Evolutionary conservation across 805 yeast genomes (phyloP).

Genomic region (Nakazawaea pomicola): DNA sequence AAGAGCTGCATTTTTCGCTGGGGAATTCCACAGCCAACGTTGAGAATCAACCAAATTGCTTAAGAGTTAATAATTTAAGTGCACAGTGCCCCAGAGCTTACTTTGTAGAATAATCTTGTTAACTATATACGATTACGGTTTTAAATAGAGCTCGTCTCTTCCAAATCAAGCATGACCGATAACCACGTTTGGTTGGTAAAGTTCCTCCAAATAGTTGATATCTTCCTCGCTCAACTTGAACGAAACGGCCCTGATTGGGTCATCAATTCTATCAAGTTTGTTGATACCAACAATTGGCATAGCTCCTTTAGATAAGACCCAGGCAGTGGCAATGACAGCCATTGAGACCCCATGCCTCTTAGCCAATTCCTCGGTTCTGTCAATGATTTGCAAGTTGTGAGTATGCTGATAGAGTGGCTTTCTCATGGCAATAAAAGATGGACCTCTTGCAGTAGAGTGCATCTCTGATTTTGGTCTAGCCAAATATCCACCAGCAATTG

Average conservation of each 20-base stretch:
- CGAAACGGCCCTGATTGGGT: slow-evolving; percentile 38
- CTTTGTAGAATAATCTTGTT: no score
- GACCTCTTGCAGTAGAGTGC: not conserved
- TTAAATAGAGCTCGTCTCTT: no score
- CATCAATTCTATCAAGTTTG: slow-evolving; percentile 45
- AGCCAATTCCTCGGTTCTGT: slow-evolving; percentile 51
- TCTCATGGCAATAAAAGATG: not conserved
- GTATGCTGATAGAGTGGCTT: slow-evolving; percentile 8
- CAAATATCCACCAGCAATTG: slow-evolving; percentile 49
- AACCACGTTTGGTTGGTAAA: slow-evolving; percentile 25
- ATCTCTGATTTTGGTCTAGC: slow-evolving; percentile 38
- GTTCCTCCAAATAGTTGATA: slow-evolving; percentile 31
- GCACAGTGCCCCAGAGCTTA: no score
- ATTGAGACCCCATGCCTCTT: slow-evolving; percentile 40
- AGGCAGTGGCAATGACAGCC: slow-evolving; percentile 52
- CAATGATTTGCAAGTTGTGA: slow-evolving; percentile 32
- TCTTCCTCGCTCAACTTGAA: slow-evolving; percentile 35
- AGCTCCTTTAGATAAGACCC: slow-evolving; percentile 47
- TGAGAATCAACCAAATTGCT: no score
- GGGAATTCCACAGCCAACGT: no score
- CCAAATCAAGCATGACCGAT: no score
- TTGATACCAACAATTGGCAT: slow-evolving; percentile 53
- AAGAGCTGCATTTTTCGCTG: no score
- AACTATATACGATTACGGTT: no score
- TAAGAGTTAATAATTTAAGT: no score